Evolutionary conservation across 2,329 filamentous ascomycete genomes (phyloP).

Genomic region (Fusarium sp.): DNA sequence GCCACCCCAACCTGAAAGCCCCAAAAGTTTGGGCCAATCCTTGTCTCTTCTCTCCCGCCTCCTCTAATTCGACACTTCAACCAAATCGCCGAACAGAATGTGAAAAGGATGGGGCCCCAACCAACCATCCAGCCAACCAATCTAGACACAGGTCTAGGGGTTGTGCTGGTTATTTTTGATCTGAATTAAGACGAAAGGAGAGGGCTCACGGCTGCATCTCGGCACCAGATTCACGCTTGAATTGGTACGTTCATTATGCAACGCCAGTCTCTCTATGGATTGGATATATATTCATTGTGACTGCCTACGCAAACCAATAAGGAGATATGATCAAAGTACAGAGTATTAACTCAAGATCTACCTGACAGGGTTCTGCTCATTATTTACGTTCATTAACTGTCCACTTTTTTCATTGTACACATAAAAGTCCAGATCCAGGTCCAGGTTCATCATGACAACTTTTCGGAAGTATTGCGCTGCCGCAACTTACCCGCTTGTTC

Average conservation of each 20-base stretch:
- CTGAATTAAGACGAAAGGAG: constrained; percentile 1
- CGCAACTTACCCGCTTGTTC: constrained; percentile 5
- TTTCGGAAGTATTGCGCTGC: constrained; percentile 8
- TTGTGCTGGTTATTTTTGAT: constrained; percentile 12
- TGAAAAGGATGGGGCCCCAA: constrained; percentile 26
- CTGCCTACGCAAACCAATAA: not conserved
- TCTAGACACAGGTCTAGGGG: constrained; percentile 22
- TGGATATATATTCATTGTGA: not conserved
- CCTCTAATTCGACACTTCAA: constrained; percentile 36
- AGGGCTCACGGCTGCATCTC: constrained; percentile 27
- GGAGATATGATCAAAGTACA: not conserved
- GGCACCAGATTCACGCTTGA: constrained; percentile 7
- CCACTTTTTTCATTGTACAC: not conserved
- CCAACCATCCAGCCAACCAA: constrained; percentile 9
- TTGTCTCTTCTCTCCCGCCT: constrained; percentile 17
- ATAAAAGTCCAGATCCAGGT: not conserved
- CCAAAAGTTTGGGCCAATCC: constrained; percentile 36
- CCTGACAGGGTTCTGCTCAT: not conserved
- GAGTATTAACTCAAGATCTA: constrained; percentile 5
- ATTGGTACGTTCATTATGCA: constrained; percentile 5
- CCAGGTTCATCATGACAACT: constrained; percentile 35
- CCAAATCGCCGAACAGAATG: constrained; percentile 29
- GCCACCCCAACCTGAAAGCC: constrained; percentile 37
- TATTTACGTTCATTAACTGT: not conserved
- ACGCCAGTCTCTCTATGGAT: not conserved